phyloP scores from a whole-genome alignment of 1,284 basidiomycete species.

The Irpex sp. region DNA sequence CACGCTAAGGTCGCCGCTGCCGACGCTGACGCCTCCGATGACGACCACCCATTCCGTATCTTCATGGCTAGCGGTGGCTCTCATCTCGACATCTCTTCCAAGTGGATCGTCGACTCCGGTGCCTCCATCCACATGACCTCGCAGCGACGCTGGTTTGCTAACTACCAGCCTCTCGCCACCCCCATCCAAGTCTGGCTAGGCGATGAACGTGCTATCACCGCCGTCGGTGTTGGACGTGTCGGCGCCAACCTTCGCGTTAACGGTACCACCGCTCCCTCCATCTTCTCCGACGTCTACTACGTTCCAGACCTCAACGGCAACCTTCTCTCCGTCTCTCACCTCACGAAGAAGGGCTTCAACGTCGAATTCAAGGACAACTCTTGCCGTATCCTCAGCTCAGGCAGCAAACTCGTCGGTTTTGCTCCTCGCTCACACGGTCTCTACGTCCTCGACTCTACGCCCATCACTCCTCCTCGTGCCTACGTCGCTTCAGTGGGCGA shows the following conservation, averaged over 20 bases:
- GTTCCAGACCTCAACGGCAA: constrained; percentile 21
- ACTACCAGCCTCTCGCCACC: neutral
- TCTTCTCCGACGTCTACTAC: constrained; percentile 14
- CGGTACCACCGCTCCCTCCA: neutral
- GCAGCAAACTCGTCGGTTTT: neutral
- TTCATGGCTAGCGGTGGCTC: constrained; percentile 6
- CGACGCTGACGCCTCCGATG: neutral
- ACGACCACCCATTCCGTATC: constrained; percentile 3
- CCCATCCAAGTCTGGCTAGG: constrained; percentile 15
- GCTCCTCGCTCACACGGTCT: constrained; percentile 8
- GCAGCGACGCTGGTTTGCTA: constrained; percentile 12
- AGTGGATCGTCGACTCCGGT: constrained; percentile 22
- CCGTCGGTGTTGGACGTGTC: constrained; percentile 11
- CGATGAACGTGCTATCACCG: constrained; percentile 14
- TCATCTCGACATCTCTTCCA: neutral
- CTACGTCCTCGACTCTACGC: constrained; percentile 9
- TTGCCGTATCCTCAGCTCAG: constrained; percentile 7
- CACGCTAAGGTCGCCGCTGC: constrained; percentile 10
- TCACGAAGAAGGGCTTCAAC: constrained; percentile 3
- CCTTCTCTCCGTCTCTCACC: constrained; percentile 19
- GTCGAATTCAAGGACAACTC: constrained; percentile 4
- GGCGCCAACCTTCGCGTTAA: neutral
- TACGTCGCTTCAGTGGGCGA: constrained; percentile 1
- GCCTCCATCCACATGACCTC: constrained; percentile 18
- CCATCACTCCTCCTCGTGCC: neutral